Conservation (phyloP, 768 basidiomycete genomes). For the Lactarius sp. region DNA sequence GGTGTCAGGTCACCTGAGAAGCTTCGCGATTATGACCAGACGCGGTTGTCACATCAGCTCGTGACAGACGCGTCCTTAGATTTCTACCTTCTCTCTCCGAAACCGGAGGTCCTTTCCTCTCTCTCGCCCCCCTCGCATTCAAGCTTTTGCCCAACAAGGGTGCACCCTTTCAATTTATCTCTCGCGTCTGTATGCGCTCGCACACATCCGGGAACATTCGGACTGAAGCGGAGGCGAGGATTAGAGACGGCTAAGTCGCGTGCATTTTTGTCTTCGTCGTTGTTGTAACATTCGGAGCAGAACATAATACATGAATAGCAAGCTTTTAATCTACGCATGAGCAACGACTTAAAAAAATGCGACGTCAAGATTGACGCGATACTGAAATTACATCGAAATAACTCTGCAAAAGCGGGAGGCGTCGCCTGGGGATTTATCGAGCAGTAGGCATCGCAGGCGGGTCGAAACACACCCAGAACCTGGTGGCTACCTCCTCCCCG, state of each 20-base stretch:
- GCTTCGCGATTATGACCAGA: too few species aligned
- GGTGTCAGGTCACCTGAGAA: too few species aligned
- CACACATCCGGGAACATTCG: neutral
- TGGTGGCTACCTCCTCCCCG: conserved; percentile 6
- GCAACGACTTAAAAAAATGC: neutral
- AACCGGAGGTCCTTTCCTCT: too few species aligned
- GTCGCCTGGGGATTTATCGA: too few species aligned
- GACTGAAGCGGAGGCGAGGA: neutral
- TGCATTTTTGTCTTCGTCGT: neutral
- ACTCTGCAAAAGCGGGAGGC: too few species aligned
- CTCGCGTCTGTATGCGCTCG: neutral
- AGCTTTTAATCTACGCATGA: conserved; percentile 12
- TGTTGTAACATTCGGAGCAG: neutral
- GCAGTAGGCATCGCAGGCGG: too few species aligned
- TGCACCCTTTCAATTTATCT: neutral
- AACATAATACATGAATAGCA: conserved; percentile 14
- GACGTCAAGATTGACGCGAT: too few species aligned
- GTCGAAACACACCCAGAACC: too few species aligned
- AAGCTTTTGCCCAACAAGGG: too few species aligned
- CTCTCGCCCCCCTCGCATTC: too few species aligned
- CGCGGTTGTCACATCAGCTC: too few species aligned
- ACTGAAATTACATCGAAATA: neutral
- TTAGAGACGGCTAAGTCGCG: neutral
- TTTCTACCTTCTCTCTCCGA: too few species aligned
- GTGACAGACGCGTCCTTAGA: conserved; percentile 3